phyloP scores from a whole-genome alignment of 352 stramenopile species.

The Globisporangium heterothallicum region DNA sequence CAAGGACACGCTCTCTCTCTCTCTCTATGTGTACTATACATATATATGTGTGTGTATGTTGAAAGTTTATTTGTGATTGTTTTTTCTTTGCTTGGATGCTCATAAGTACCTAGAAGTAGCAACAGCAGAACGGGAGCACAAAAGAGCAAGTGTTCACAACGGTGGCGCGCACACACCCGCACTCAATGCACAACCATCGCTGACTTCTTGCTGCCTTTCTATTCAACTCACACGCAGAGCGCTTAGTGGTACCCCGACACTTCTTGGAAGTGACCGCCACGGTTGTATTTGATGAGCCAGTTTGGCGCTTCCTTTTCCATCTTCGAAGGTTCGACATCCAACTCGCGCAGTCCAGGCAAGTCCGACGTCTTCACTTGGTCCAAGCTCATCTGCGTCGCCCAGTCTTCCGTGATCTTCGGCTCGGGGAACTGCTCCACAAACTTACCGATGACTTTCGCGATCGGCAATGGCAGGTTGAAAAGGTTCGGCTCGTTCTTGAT shows the following conservation, averaged over 20 bases:
- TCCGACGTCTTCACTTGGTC: conserved; percentile 83
- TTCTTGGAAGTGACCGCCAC: conserved; percentile 93
- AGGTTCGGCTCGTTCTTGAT: conserved; percentile 72
- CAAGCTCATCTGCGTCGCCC: conserved; percentile 66
- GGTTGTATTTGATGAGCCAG: conserved; percentile 94
- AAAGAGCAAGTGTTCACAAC: too few species aligned
- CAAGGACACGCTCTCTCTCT: too few species aligned
- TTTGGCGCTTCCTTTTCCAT: conserved; percentile 94
- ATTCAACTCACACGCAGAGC: not conserved
- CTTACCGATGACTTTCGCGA: conserved; percentile 75
- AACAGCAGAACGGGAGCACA: too few species aligned
- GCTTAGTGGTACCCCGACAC: conserved; percentile 84
- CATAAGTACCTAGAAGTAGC: conserved; percentile 6
- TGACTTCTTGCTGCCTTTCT: too few species aligned
- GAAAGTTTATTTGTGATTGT: conserved; percentile 10
- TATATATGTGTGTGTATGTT: conserved; percentile 1
- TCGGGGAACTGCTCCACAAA: conserved; percentile 80
- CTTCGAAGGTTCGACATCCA: conserved; percentile 86
- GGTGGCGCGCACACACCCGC: too few species aligned
- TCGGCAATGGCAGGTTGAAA: conserved; percentile 75
- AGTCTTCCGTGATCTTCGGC: conserved; percentile 78
- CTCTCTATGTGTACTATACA: too few species aligned
- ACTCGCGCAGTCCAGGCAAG: conserved; percentile 68
- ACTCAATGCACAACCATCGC: too few species aligned
- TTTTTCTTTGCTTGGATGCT: conserved; percentile 6